phyloP scores from a whole-genome alignment of 1,139 yeast species.

The Kazachstania sp. region DNA sequence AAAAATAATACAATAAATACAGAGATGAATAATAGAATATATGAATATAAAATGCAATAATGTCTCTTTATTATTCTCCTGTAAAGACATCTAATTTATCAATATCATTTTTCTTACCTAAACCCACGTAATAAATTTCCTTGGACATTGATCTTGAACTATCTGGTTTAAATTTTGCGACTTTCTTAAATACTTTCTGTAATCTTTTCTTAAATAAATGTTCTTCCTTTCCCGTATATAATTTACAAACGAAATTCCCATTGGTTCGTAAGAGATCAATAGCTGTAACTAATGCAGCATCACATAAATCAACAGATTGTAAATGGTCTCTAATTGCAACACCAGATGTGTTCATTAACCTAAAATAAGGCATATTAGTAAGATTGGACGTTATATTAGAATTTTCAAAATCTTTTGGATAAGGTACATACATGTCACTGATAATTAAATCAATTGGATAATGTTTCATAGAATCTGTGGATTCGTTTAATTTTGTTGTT shows the following conservation, averaged over 20 bases:
- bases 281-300: constrained; percentile 75
- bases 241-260: constrained; percentile 69
- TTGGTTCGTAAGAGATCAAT: constrained; percentile 57
- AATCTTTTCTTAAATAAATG: constrained; percentile 48
- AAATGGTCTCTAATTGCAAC: constrained; percentile 53
- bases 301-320: constrained; percentile 64
- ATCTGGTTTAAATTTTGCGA: constrained; percentile 48
- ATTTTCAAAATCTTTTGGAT: constrained; percentile 41
- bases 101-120: constrained; percentile 38
- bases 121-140: constrained; percentile 68
- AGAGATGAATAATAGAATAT: not conserved
- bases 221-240: constrained; percentile 66
- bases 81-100: constrained; percentile 43
- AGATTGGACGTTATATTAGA: constrained; percentile 61
- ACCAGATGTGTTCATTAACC: constrained; percentile 73
- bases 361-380: constrained; percentile 64
- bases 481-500: not conserved
- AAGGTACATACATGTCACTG: constrained; percentile 83
- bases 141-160: constrained; percentile 54
- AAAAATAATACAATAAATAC: not conserved
- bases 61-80: no score
- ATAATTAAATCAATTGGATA: constrained; percentile 58
- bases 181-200: constrained; percentile 49
- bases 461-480: constrained; percentile 7
- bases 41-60: no score